phyloP scores from a whole-genome alignment of 306 rosid species.

The Nissolia schottii region DNA sequence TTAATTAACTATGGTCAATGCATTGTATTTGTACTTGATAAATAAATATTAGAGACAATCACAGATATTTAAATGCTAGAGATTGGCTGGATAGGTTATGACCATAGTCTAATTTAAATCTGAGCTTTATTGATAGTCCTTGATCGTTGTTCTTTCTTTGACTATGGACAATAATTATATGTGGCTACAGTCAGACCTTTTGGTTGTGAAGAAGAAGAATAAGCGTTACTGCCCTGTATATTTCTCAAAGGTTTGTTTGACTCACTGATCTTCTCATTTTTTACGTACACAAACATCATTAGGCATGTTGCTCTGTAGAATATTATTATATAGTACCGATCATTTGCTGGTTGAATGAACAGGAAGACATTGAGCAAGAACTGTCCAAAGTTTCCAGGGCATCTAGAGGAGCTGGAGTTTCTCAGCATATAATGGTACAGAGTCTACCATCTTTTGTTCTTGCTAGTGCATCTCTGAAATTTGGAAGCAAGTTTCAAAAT shows the following conservation, averaged over 20 bases:
- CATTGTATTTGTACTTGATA: background rate
- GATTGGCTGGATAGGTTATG: background rate
- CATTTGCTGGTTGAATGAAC: slow-evolving; percentile 26
- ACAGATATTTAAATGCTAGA: background rate
- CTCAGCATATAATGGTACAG: slow-evolving; percentile 75
- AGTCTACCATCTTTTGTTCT: background rate
- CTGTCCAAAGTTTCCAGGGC: slow-evolving; percentile 64
- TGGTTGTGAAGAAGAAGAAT: slow-evolving; percentile 84
- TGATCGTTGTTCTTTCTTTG: background rate
- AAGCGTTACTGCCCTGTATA: slow-evolving; percentile 93
- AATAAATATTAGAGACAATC: background rate
- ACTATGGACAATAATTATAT: slow-evolving; percentile 21
- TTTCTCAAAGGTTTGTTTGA: slow-evolving; percentile 75
- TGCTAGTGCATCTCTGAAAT: background rate
- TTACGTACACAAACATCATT: background rate
- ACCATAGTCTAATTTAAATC: background rate
- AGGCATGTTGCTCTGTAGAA: background rate
- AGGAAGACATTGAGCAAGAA: slow-evolving; percentile 94
- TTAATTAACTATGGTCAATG: background rate
- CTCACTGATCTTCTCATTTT: slow-evolving; percentile 7
- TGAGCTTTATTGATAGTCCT: background rate
- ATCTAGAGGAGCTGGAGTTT: slow-evolving; percentile 59
- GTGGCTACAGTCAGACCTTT: slow-evolving; percentile 76
- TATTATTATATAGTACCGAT: background rate
- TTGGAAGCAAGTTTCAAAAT: background rate